phyloP scores from a whole-genome alignment of 2,329 filamentous ascomycete genomes.

The Colletotrichum coccodes region DNA sequence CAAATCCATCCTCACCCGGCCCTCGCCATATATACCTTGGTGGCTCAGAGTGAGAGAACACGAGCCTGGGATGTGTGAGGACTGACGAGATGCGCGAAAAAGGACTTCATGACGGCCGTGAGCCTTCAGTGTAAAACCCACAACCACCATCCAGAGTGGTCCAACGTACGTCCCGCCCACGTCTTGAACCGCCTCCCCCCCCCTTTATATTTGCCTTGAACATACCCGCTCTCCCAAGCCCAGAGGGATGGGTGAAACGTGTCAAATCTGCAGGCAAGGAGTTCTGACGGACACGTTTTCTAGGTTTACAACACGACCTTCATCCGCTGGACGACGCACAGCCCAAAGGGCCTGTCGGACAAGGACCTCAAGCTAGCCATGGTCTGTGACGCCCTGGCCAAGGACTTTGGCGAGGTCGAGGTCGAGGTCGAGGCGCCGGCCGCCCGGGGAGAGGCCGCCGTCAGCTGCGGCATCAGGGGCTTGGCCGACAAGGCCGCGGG shows the following conservation, averaged over 20 bases:
- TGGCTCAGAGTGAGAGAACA: no score
- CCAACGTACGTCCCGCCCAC: constrained; percentile 64
- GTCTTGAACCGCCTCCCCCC: no score
- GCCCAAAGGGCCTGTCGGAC: constrained; percentile 70
- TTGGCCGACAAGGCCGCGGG: constrained; percentile 58
- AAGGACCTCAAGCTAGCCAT: constrained; percentile 72
- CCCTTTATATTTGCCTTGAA: not conserved
- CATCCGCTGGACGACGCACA: constrained; percentile 80
- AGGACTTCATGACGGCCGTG: constrained; percentile 82
- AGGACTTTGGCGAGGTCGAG: constrained; percentile 64
- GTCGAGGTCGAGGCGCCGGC: constrained; percentile 34
- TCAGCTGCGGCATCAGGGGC: constrained; percentile 49
- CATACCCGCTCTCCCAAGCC: no score
- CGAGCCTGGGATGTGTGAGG: not conserved
- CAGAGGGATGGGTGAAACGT: no score
- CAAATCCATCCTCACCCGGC: not conserved
- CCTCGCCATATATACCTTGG: not conserved
- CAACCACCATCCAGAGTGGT: constrained; percentile 82
- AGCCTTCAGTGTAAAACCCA: constrained; percentile 73
- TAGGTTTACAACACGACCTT: constrained; percentile 77
- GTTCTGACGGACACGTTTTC: not conserved
- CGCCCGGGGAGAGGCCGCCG: constrained; percentile 34
- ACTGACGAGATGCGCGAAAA: constrained; percentile 4
- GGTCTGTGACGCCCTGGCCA: constrained; percentile 69
- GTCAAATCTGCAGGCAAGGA: no score